These are phyloP conservation scores for Nannizzia gypsea DNA, from an alignment of 2,329 filamentous ascomycete genomes.

Conservation along the genomic window DNA sequence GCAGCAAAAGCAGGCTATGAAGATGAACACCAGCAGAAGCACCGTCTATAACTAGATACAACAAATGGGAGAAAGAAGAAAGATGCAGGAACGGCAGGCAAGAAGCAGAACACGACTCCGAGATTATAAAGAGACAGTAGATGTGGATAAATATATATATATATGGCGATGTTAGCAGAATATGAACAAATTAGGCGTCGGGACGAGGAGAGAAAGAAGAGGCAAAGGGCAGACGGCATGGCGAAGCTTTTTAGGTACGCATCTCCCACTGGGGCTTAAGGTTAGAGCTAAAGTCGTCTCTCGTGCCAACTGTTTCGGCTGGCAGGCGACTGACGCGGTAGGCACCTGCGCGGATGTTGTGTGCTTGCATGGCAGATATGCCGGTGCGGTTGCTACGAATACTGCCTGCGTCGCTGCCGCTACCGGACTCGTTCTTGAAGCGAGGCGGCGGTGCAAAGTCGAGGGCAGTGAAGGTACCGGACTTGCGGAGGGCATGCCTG, in stretches of 20 bases:
- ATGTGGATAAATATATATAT: background rate
- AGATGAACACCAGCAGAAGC: background rate
- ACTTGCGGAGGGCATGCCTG: slow-evolving; percentile 39
- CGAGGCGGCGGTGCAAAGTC: slow-evolving; percentile 41
- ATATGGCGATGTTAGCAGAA: background rate
- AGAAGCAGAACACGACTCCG: background rate
- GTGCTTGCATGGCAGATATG: slow-evolving; percentile 57
- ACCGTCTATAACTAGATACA: background rate
- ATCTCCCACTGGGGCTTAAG: slow-evolving; percentile 48
- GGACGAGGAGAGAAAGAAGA: background rate
- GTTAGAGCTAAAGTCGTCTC: slow-evolving; percentile 51
- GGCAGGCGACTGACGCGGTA: slow-evolving; percentile 80
- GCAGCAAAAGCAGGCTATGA: no score
- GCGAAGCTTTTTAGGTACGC: slow-evolving; percentile 9
- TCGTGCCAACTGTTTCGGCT: slow-evolving; percentile 67
- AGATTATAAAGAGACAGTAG: background rate
- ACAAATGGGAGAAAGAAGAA: background rate
- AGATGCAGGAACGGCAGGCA: background rate
- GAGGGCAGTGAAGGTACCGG: slow-evolving; percentile 37
- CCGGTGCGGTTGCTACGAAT: slow-evolving; percentile 62
- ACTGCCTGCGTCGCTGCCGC: slow-evolving; percentile 34
- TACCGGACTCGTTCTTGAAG: slow-evolving; percentile 32
- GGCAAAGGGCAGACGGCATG: background rate
- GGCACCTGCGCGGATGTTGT: slow-evolving; percentile 67
- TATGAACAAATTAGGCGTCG: slow-evolving; percentile 4